Evolutionary conservation across 306 rosid genomes (phyloP), one percentile per base, ranked within the genome.

Genomic region (Prunus mira): DNA sequence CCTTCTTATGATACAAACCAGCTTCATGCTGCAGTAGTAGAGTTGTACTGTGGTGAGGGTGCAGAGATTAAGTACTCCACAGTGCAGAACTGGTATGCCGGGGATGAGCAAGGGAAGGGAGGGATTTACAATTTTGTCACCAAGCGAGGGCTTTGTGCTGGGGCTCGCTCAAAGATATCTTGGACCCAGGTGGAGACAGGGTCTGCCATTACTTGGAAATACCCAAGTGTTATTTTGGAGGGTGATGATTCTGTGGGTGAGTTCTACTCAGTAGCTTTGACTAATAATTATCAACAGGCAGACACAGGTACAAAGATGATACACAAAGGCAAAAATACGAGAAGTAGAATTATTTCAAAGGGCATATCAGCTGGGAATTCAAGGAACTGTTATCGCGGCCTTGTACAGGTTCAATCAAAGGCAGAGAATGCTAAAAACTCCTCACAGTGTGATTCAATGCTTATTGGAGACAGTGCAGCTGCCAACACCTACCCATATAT

Each of bases 111-210:
- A 68, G 98, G 97, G 76, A 93, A 71, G 5, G 98, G 98, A 0
- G 96, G 97, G 51, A 70, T 93, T 8, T 93, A 87, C 78, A 93
- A 93, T 76, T 93, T 93, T 12, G 97, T 93, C 9, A 93, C 98
- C 0, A 93, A 93, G 82, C 85, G 98, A 58, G 98, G 98, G n/a
- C 70, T 91, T 20, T 93, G 97, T 43, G 92, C 91, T 1, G 97
- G 98, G 71, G 85, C 54, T 13, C 70, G 86, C 52, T 93, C 98
- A 1, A 93, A 79, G 88, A 86, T 93, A 82, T 93, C 97, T 5
- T 93, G 98, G 97, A 93, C 97, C 3, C 98, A 93, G 74, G 98
- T 93, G 73, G 98, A 93, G 82, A 93, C 97, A 0, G 98, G 98
- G 9, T 93, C 97, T 2, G 98, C 97, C 1, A 91, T 93, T 58